A percentile compares a stretch with the other conserved stretches of the same genome.
Evolutionary conservation across 2,329 filamentous ascomycete genomes (phyloP).

Genomic region (Endoconidiophora polonica): DNA sequence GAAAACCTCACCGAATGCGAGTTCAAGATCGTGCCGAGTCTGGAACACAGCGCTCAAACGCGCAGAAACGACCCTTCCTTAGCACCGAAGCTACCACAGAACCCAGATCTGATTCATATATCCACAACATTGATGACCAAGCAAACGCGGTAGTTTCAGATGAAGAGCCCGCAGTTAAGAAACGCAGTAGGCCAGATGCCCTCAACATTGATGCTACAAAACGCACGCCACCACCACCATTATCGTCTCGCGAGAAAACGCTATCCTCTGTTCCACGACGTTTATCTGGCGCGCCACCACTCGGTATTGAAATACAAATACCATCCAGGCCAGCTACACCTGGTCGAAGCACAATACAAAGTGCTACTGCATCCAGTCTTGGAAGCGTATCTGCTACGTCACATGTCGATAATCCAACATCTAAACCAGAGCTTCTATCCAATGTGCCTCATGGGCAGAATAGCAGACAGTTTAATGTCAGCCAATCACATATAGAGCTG

Average conservation of each 20-base stretch:
- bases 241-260: not conserved
- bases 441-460: not conserved
- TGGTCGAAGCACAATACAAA: conserved; percentile 20
- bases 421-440: conserved; percentile 20
- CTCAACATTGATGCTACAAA: not conserved
- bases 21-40: conserved; percentile 13
- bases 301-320: conserved; percentile 44
- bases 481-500: conserved; percentile 10
- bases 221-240: no score
- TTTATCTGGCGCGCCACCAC: conserved; percentile 34
- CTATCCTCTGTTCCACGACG: conserved; percentile 20
- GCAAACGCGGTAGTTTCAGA: not conserved
- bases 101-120: conserved; percentile 16
- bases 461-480: conserved; percentile 1
- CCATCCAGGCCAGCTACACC: conserved; percentile 47
- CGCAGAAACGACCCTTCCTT: conserved; percentile 19
- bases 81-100: conserved; percentile 17
- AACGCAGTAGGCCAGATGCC: not conserved
- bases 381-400: conserved; percentile 6
- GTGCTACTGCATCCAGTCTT: conserved; percentile 6
- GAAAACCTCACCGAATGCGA: conserved; percentile 26
- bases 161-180: not conserved
- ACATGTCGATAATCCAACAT: conserved; percentile 10
- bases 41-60: conserved; percentile 12
- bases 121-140: not conserved